Evolutionary conservation across 768 basidiomycete species (phyloP), one percentile per base, ranked within the genome.

Genomic region (Termitomyces sp.): DNA sequence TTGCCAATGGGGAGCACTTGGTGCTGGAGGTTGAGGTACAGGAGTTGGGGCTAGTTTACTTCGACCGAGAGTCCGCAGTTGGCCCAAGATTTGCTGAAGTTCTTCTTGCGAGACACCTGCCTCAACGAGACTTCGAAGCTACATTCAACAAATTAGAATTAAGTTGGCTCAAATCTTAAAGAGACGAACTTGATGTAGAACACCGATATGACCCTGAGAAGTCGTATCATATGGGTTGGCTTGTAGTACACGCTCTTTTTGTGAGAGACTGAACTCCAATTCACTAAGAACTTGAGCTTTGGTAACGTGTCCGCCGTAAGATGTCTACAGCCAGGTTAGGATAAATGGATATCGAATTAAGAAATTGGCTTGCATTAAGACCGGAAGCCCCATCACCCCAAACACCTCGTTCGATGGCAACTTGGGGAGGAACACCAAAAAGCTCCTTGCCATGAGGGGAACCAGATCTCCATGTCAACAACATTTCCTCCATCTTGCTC

Each of bases 401-500:
- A 32, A 93, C 83, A 36, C 87, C 86, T 20, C 85, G 80, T 71
- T 98, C 97, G 60, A 98, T 90, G 16, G 86, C 82, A 43, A 84
- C 74, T 69, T 98, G 94, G 20, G 90, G 81, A 2, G 82, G 82
- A 29, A 82, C 72, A 43, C 94, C 90, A 68, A 98, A 99, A 1
- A 99, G 77, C 67, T 95, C 91, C 53, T 83, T 83, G 36, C 90
- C 84, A 34, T 78, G 80, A 2, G 91, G 88, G 14, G 89, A 87
- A 16, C 92, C 94, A 24, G 85, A 88, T 41, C 94, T 81, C 97
- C 97, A 99, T 6, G 97, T 96, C 29, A 91, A 72, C 14, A 98
- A 82, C 87, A 99, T 94, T 72, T 99, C 97, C 68, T 96, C 93
- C 92, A 99, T 95, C 72, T 98, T 98, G 69, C 85, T 83, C 59